These are phyloP conservation scores for Petunia hybrid DNA, from an alignment of 305 asterid genomes.

Conservation along the genomic window DNA sequence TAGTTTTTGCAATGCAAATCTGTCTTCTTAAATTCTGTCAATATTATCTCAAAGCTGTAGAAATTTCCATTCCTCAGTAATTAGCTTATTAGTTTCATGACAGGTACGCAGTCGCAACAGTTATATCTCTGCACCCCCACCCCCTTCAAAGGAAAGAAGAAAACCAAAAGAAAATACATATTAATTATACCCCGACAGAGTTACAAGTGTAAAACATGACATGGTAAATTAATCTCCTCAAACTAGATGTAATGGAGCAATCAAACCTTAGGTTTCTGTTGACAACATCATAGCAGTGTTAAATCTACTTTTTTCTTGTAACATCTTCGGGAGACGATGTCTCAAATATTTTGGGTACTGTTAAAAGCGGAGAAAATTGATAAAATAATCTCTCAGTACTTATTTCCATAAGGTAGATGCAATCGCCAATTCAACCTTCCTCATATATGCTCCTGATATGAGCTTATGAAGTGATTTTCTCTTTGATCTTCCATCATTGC, in stretches of 20 bases:
- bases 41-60: slow-evolving; percentile 2
- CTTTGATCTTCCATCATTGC: slow-evolving; percentile 10
- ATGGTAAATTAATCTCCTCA: not conserved
- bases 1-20: not conserved
- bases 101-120: not conserved
- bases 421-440: not conserved
- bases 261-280: not conserved
- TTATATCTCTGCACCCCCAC: no score
- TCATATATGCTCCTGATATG: slow-evolving; percentile 19
- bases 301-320: slow-evolving; percentile 18
- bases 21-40: not conserved
- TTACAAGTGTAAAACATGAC: not conserved
- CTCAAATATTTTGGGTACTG: not conserved
- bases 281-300: not conserved
- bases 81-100: not conserved
- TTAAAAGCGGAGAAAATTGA: not conserved
- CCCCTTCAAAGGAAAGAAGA: no score
- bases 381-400: not conserved
- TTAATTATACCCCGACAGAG: not conserved
- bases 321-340: slow-evolving; percentile 5
- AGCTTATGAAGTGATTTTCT: slow-evolving; percentile 22
- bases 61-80: not conserved
- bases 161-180: no score
- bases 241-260: not conserved
- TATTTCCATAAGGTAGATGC: not conserved